phyloP scores from a whole-genome alignment of 2,329 filamentous ascomycete genomes.

The Metarhizium sp. region DNA sequence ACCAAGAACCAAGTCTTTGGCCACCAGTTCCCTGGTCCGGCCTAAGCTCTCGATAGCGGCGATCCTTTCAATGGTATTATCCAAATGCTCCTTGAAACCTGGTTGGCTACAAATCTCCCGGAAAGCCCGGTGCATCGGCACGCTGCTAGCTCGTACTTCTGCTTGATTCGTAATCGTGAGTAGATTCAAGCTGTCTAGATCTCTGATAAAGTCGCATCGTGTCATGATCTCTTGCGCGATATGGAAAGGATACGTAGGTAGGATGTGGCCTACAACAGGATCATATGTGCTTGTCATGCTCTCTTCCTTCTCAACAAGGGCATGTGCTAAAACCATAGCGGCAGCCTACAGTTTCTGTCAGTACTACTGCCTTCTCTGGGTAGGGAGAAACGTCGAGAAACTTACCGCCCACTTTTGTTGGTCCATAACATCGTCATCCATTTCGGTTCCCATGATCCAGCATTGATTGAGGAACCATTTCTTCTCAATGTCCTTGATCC shows the following conservation, averaged over 20 bases:
- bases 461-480: slow-evolving; percentile 72
- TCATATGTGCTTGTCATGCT: slow-evolving; percentile 59
- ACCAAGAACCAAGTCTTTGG: slow-evolving; percentile 84
- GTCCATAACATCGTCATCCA: slow-evolving; percentile 98
- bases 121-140: slow-evolving; percentile 94
- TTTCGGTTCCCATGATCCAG: slow-evolving; percentile 62
- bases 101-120: slow-evolving; percentile 66
- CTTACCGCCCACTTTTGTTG: slow-evolving; percentile 87
- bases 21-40: slow-evolving; percentile 85
- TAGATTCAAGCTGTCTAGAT: slow-evolving; percentile 87
- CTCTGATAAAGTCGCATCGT: slow-evolving; percentile 84
- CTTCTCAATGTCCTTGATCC: slow-evolving; percentile 59
- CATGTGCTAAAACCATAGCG: slow-evolving; percentile 86
- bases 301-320: slow-evolving; percentile 75
- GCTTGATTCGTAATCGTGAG: slow-evolving; percentile 87
- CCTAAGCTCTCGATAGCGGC: slow-evolving; percentile 88
- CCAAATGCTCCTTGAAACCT: slow-evolving; percentile 74
- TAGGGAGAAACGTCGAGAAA: slow-evolving; percentile 15
- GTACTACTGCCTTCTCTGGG: not conserved
- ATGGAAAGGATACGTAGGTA: slow-evolving; percentile 75
- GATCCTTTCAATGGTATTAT: slow-evolving; percentile 77
- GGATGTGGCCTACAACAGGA: slow-evolving; percentile 56
- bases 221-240: slow-evolving; percentile 90
- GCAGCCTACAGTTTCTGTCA: slow-evolving; percentile 48
- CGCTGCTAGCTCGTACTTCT: slow-evolving; percentile 82